phyloP scores from a whole-genome alignment of 805 yeast genomes.

The Wickerhamomyces subpelliculosus region DNA sequence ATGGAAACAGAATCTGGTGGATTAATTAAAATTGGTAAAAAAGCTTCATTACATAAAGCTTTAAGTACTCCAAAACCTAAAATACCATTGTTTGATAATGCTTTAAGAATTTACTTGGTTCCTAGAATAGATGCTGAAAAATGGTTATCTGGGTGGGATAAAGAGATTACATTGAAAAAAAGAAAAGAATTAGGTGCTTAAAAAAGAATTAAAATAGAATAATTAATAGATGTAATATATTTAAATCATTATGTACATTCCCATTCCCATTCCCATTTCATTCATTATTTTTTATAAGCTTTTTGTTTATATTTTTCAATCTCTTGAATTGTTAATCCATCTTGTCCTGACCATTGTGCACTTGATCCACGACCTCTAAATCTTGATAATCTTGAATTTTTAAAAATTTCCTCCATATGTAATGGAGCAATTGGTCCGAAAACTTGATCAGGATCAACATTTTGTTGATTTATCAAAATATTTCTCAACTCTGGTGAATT shows the following conservation, averaged over 20 bases:
- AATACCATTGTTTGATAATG: constrained; percentile 72
- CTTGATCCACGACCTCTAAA: constrained; percentile 48
- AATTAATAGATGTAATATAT: not conserved
- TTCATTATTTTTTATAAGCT: constrained; percentile 23
- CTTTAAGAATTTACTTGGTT: constrained; percentile 67
- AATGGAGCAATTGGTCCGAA: constrained; percentile 73
- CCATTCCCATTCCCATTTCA: too few species aligned
- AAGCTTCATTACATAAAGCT: constrained; percentile 56
- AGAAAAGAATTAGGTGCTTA: constrained; percentile 19
- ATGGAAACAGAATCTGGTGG: constrained; percentile 86
- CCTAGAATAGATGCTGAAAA: constrained; percentile 59
- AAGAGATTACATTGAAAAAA: constrained; percentile 47
- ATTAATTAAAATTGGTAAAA: constrained; percentile 76
- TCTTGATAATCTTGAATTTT: constrained; percentile 39
- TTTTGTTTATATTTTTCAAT: constrained; percentile 38
- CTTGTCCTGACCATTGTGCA: constrained; percentile 39
- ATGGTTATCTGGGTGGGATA: constrained; percentile 68
- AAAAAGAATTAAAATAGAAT: not conserved
- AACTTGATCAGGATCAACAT: constrained; percentile 56
- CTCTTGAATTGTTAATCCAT: constrained; percentile 39
- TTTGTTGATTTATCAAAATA: constrained; percentile 38
- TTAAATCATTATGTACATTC: not conserved
- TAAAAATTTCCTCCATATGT: constrained; percentile 64
- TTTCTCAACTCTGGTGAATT: constrained; percentile 47
- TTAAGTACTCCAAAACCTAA: constrained; percentile 55